Conservation (phyloP, 208 protist species). For the Crithidia expoeki region DNA sequence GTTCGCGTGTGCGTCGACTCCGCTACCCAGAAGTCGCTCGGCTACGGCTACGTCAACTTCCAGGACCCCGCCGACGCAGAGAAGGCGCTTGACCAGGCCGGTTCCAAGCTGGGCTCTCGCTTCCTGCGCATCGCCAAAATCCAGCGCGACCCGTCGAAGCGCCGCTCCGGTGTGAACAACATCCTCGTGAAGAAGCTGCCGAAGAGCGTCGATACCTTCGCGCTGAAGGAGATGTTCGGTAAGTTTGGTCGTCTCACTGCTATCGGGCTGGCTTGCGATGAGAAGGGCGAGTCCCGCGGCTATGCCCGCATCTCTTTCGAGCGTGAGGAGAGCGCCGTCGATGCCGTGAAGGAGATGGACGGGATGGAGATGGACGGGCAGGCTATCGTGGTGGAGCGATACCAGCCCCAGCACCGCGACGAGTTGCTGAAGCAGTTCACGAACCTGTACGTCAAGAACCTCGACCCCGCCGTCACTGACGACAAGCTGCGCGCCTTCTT, state of each 20-base stretch:
- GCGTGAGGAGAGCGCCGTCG: constrained; percentile 91
- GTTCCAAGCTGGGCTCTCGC: constrained; percentile 92
- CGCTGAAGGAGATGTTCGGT: constrained; percentile 94
- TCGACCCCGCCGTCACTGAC: constrained; percentile 95
- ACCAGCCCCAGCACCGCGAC: constrained; percentile 95
- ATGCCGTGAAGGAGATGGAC: constrained; percentile 92
- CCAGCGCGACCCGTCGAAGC: constrained; percentile 97
- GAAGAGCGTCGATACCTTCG: constrained; percentile 95
- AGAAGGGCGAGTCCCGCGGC: constrained; percentile 91
- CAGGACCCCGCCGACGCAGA: constrained; percentile 97
- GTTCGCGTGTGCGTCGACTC: constrained; percentile 98
- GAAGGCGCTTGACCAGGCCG: constrained; percentile 98
- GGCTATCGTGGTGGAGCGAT: constrained; percentile 94
- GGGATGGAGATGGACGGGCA: constrained; percentile 88
- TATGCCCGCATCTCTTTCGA: constrained; percentile 98
- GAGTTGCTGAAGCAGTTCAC: constrained; percentile 95
- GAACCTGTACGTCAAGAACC: constrained; percentile 99
- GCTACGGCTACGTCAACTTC: constrained; percentile 99
- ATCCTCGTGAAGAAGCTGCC: constrained; percentile 99
- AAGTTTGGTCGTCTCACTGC: constrained; percentile 95
- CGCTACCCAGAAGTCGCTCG: constrained; percentile 96
- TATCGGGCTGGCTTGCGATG: constrained; percentile 86
- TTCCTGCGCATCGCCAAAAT: constrained; percentile 98
- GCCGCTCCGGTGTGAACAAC: constrained; percentile 97
- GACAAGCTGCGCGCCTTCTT: constrained; percentile 96